These are phyloP conservation scores for Cercospora sesami DNA, from an alignment of 2,329 filamentous ascomycete genomes.

Conservation along the genomic window DNA sequence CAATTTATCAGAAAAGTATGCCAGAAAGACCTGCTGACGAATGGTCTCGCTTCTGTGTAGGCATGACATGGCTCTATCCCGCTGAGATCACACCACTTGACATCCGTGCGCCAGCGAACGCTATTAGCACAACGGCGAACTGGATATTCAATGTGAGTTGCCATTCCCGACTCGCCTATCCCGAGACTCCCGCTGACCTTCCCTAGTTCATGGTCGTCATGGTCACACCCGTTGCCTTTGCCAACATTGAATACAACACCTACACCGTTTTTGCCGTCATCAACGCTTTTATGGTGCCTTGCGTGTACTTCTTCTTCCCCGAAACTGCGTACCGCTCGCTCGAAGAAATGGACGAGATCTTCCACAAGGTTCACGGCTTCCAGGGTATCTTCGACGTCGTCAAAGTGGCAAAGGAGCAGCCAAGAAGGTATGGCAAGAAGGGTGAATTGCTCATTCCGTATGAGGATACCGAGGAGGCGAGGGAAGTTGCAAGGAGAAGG, in stretches of 20 bases:
- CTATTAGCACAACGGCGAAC: constrained; percentile 48
- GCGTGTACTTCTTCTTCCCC: constrained; percentile 35
- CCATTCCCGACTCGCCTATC: neutral
- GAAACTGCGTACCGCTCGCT: constrained; percentile 65
- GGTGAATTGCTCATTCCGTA: constrained; percentile 59
- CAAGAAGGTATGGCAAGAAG: constrained; percentile 59
- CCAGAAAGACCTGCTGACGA: neutral
- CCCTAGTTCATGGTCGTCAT: constrained; percentile 46
- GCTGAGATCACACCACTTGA: constrained; percentile 36
- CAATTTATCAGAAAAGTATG: neutral
- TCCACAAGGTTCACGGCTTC: constrained; percentile 32
- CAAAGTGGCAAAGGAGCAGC: constrained; percentile 52
- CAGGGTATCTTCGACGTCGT: constrained; percentile 60
- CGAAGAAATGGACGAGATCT: constrained; percentile 66
- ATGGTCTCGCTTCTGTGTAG: neutral
- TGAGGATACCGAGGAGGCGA: constrained; percentile 42
- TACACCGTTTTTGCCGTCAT: constrained; percentile 65
- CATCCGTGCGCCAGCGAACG: constrained; percentile 42
- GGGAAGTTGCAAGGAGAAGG: constrained; percentile 27
- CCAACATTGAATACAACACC: constrained; percentile 58
- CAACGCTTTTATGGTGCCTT: constrained; percentile 61
- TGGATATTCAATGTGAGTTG: constrained; percentile 39
- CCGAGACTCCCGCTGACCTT: neutral
- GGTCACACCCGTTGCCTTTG: constrained; percentile 61
- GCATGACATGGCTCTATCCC: constrained; percentile 34